phyloP scores from a whole-genome alignment of 371 early-diverging fungal species.

The Entomophthora muscae region DNA sequence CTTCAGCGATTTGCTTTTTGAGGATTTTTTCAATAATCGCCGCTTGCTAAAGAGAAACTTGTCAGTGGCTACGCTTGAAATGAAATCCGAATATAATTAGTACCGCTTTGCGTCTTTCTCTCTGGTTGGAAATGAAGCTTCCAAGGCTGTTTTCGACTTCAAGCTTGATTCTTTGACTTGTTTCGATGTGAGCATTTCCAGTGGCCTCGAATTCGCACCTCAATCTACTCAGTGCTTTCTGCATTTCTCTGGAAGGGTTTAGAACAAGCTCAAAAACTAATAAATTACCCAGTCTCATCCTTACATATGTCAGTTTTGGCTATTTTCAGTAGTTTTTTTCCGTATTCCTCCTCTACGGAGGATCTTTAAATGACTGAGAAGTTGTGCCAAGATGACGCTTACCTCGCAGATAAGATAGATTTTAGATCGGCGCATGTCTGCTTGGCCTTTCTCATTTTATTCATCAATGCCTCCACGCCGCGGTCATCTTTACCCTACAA shows the following conservation, averaged over 20 bases:
- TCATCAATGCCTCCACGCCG: conserved; percentile 63
- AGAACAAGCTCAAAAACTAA: background rate
- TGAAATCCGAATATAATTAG: conserved; percentile 8
- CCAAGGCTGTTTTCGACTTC: conserved; percentile 51
- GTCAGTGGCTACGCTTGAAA: background rate
- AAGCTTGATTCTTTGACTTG: conserved; percentile 53
- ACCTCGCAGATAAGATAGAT: conserved; percentile 27
- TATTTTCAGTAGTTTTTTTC: conserved; percentile 56
- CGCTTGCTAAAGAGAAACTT: conserved; percentile 19
- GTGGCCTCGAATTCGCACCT: conserved; percentile 59
- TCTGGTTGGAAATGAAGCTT: conserved; percentile 65
- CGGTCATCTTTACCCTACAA: conserved; percentile 65
- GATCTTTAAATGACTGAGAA: conserved; percentile 31
- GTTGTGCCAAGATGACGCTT: background rate
- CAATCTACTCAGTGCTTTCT: conserved; percentile 42
- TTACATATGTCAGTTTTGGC: conserved; percentile 53
- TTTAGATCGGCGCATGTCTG: conserved; percentile 64
- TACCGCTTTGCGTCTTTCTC: conserved; percentile 47
- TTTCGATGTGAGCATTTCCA: conserved; percentile 53
- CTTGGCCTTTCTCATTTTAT: conserved; percentile 66
- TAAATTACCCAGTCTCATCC: conserved; percentile 67
- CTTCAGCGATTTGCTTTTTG: conserved; percentile 17
- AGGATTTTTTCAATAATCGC: conserved; percentile 26
- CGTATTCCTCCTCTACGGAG: conserved; percentile 71
- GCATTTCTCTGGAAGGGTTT: conserved; percentile 30